Conservation (phyloP, 1,139 yeast genomes). For the Yamadazyma sp. region DNA sequence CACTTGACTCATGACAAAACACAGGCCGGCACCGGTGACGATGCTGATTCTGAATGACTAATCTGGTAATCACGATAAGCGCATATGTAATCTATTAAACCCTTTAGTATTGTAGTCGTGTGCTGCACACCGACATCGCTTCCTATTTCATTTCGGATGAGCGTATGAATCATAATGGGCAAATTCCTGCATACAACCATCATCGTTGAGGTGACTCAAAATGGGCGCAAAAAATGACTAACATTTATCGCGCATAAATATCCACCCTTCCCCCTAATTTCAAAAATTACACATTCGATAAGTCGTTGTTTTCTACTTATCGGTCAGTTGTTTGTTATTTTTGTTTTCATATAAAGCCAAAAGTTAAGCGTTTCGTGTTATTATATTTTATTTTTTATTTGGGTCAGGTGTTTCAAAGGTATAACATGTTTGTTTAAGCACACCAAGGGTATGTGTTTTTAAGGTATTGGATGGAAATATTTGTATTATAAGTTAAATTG, state of each 20-base stretch:
- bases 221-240: slow-evolving; percentile 1
- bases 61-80: no score
- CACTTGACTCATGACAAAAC: no score
- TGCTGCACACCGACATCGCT: no score
- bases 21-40: no score
- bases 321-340: neutral
- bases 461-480: neutral
- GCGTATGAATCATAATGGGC: slow-evolving; percentile 1
- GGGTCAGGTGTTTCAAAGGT: slow-evolving; percentile 1
- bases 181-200: neutral
- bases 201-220: neutral
- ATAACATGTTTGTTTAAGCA: slow-evolving; percentile 1
- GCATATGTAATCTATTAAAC: no score
- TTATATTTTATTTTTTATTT: neutral
- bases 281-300: neutral
- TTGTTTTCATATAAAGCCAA: neutral
- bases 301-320: neutral
- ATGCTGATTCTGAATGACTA: no score
- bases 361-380: no score
- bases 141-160: no score
- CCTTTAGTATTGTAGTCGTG: no score
- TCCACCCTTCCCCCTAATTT: neutral
- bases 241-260: slow-evolving; percentile 1
- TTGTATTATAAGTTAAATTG: neutral
- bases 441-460: neutral